Conservation (phyloP, 805 yeast genomes). For the Saccharomyces jurei region DNA sequence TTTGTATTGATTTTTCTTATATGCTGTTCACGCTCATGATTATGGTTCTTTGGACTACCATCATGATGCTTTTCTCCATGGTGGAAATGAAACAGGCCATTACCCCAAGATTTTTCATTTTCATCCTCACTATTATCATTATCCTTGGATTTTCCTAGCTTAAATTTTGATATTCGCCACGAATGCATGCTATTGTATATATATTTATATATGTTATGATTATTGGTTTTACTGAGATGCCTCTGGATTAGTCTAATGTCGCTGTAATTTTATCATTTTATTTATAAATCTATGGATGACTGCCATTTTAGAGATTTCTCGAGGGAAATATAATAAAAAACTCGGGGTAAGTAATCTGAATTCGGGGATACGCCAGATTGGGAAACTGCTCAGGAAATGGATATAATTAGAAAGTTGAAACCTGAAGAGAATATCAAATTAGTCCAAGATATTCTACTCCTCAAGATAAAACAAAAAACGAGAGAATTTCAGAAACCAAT, state of each 20-base stretch:
- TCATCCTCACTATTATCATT: conserved; percentile 8
- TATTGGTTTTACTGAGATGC: not conserved
- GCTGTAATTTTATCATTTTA: not conserved
- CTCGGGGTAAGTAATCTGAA: not conserved
- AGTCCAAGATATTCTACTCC: not conserved
- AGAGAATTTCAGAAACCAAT: not conserved
- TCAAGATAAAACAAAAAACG: not conserved
- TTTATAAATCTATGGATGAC: not conserved
- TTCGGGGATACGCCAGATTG: not conserved
- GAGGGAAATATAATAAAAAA: not conserved
- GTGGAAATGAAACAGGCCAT: conserved; percentile 2
- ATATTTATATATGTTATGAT: not conserved
- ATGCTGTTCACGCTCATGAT: not conserved
- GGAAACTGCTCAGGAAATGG: not conserved
- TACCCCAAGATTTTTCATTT: not conserved
- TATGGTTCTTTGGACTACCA: not conserved
- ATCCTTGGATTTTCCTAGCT: conserved; percentile 20
- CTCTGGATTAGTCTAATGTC: not conserved
- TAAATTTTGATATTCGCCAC: conserved; percentile 24
- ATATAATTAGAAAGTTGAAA: not conserved
- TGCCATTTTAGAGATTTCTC: not conserved
- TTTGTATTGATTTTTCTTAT: not conserved
- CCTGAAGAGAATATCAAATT: not conserved
- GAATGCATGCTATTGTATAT: conserved; percentile 14
- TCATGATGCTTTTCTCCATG: conserved; percentile 1